Conservation (phyloP, 2,329 filamentous ascomycete genomes). For the Aureobasidium melanogenum region DNA sequence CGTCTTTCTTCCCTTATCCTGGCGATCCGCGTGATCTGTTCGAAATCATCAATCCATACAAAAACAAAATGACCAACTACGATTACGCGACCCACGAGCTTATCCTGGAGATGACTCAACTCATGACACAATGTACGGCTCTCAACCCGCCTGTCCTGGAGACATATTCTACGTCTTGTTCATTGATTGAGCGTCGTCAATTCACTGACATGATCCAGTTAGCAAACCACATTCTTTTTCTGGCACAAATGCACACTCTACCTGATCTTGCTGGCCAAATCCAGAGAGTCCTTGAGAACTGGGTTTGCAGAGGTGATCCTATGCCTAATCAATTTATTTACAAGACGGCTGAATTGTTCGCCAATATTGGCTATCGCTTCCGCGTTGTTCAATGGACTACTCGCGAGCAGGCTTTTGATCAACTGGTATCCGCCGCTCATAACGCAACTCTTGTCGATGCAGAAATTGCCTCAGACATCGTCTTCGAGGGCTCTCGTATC, state of each 20-base stretch:
- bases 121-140: not conserved
- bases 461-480: not conserved
- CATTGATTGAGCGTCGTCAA: not conserved
- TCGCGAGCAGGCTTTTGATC: not conserved
- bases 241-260: not conserved
- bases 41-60: not conserved
- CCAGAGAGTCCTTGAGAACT: not conserved
- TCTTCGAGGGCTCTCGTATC: not conserved
- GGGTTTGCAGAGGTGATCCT: not conserved
- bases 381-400: not conserved
- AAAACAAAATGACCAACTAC: not conserved
- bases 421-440: not conserved
- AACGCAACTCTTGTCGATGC: not conserved
- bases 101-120: not conserved
- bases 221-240: not conserved
- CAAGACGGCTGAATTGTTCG: not conserved
- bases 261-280: not conserved
- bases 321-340: not conserved
- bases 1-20: not conserved
- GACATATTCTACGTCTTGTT: not conserved
- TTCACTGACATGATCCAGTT: slow-evolving; percentile 4
- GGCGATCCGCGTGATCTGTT: not conserved
- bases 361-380: not conserved
- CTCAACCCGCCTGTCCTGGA: not conserved
- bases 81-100: not conserved